Base-by-base conservation (phyloP, 2,329 filamentous ascomycete genomes). In the Xylaria sp. region DNA sequence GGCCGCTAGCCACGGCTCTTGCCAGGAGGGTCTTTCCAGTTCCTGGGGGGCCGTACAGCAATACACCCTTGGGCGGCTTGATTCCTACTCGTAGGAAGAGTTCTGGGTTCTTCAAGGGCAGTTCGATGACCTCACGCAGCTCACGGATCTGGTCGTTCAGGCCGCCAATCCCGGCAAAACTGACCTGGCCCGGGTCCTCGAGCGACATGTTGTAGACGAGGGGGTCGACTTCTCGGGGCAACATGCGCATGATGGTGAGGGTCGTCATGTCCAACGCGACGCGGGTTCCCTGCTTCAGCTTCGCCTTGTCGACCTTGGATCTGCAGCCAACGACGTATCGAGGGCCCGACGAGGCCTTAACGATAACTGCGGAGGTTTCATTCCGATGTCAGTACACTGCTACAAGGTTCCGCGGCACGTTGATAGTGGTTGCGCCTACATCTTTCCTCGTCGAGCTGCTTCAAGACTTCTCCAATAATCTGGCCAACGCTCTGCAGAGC, bases 171-270 rank as follows among this genome's bases (percentile, higher is more conserved):
- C 95, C 94, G 39, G 89, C 93, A 75, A 99, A 99, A 79, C 91
- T 97, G 74, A 99, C 89, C 74, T 97, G 93, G 5, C 94, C 94
- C 0, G 94, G 94, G 72, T 99, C 94, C 74, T 99, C 94, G 66
- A 99, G 77, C 18, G 94, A 99, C 94, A 99, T 99, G 81, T 99
- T 99, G 84, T 99, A 99, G 65, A 99, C 94, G 64, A 99, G 82
- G 18, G 94, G 94, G 71, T 99, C 94, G 71, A 99, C 95, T 79
- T 99, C 94, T 73, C 94, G 89, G 56, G 94, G 95, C 43, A 99
- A 83, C 94, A 99, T 99, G 69, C 94, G 91, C 94, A 99, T 99
- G 76, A 99, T 99, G 57, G 94, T 99, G 65, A 99, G 89, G 18
- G 94, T 99, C 47, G 94, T 99, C 94, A 99, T 99, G 71, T 99